Evolutionary conservation across 2,329 filamentous ascomycete species (phyloP), one percentile per base, ranked within the genome.

Genomic region (Coleophoma cylindrospora): DNA sequence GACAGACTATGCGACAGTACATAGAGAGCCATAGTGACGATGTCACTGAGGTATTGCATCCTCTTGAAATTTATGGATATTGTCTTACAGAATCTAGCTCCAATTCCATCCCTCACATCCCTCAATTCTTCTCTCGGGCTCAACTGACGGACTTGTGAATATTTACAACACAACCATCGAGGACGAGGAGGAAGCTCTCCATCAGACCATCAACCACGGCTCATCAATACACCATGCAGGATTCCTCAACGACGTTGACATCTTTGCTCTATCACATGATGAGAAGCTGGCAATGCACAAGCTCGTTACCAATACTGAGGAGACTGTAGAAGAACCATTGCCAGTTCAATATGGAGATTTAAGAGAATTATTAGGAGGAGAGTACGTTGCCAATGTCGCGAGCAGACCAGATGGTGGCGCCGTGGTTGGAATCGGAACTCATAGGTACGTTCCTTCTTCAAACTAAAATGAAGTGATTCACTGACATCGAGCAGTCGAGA

Each of bases 81-180:
- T 27, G 6, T 27, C 27, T 27, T 7, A 27, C 27, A 27, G 27
- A 27, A 3, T 27, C 27, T 63, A 82, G 73, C 68, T 84, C 1
- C 72, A 75, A 61, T 83, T 84, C 60, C 83, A 88, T 65, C 83
- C 84, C 0, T 70, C 68, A 3, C 71, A 79, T 45, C 74, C 79
- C 1, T 74, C 78, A 41, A 71, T 87, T 14, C 76, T 92, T 6
- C 74, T 92, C 11, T 89, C 87, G 1, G 87, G 86, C 40, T 89
- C 86, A 36, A 92, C 87, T 13, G 89, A 94, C 67, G 87, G 87
- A 7, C 77, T 92, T 1, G 77, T 92, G 60, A 91, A 87, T 62
- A 73, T 92, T 43, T 89, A 86, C 68, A 84, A 94, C 69, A 86
- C 81, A 15, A 75, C 76, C 44, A 76, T 88, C 51, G 68, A 74